These are phyloP conservation scores for Gloeostereum incarnatum DNA, from an alignment of 768 basidiomycete genomes.

Conservation along the genomic window DNA sequence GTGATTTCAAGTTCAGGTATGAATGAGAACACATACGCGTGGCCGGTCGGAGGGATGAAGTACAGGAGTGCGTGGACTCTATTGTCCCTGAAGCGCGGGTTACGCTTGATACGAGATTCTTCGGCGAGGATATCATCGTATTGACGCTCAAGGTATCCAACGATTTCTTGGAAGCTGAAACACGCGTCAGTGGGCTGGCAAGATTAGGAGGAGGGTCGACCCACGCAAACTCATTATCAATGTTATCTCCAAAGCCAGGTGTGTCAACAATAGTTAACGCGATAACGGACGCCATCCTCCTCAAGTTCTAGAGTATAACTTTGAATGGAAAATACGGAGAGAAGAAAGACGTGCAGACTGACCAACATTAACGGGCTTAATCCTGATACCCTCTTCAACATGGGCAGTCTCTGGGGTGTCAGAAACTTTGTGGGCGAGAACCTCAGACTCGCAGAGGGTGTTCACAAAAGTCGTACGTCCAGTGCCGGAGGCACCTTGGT, in stretches of 20 bases:
- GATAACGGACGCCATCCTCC: conserved; percentile 96
- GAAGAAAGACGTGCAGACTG: conserved; percentile 17
- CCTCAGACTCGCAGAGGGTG: conserved; percentile 95
- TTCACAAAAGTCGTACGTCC: conserved; percentile 99
- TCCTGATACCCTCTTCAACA: conserved; percentile 87
- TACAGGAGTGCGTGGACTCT: conserved; percentile 93
- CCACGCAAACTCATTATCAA: conserved; percentile 97
- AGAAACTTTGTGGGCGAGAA: conserved; percentile 78
- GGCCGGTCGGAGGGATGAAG: conserved; percentile 98
- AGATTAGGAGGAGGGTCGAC: conserved; percentile 20
- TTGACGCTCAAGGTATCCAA: conserved; percentile 94
- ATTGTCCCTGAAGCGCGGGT: conserved; percentile 98
- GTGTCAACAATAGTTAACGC: conserved; percentile 98
- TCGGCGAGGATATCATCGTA: conserved; percentile 98
- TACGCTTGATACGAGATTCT: conserved; percentile 98
- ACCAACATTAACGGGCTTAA: conserved; percentile 95
- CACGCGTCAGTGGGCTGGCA: conserved; percentile 3
- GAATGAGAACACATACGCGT: conserved; percentile 54
- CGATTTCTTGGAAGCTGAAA: conserved; percentile 89
- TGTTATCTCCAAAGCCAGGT: conserved; percentile 97
- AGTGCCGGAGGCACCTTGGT: conserved; percentile 88
- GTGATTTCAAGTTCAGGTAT: not conserved
- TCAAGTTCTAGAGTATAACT: conserved; percentile 65
- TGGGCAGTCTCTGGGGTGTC: conserved; percentile 86
- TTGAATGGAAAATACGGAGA: conserved; percentile 1